These are phyloP conservation scores for Leishmania aethiopica DNA, from an alignment of 208 protist species.

Conservation along the genomic window DNA sequence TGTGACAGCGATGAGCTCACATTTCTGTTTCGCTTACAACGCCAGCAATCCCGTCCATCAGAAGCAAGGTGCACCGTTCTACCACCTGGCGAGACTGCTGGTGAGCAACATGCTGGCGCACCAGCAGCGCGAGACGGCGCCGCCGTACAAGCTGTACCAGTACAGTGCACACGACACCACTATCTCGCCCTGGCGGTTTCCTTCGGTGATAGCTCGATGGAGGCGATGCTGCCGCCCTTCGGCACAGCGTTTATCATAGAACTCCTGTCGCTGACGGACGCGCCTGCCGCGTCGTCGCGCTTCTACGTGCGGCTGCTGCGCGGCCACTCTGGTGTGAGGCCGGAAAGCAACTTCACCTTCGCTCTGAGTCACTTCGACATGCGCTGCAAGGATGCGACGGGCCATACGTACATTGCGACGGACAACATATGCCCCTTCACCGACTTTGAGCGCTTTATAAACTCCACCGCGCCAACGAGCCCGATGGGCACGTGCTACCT, in stretches of 20 bases:
- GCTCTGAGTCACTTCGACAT: conserved; percentile 36
- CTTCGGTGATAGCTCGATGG: conserved; percentile 42
- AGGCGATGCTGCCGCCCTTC: conserved; percentile 68
- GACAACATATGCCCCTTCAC: conserved; percentile 56
- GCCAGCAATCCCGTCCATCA: conserved; percentile 34
- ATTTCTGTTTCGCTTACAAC: conserved; percentile 55
- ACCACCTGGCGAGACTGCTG: conserved; percentile 47
- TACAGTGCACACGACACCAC: conserved; percentile 84
- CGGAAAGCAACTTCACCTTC: conserved; percentile 43
- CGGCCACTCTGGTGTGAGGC: conserved; percentile 51
- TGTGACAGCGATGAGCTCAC: conserved; percentile 27
- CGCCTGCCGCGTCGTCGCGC: background rate
- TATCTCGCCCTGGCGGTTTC: conserved; percentile 53
- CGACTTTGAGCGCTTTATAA: conserved; percentile 60
- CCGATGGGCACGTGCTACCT: conserved; percentile 64
- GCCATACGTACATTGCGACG: conserved; percentile 33
- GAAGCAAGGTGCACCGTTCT: conserved; percentile 57
- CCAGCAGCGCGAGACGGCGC: conserved; percentile 20
- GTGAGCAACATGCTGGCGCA: conserved; percentile 45
- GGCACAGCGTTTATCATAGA: conserved; percentile 60
- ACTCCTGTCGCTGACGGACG: conserved; percentile 35
- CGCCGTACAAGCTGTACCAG: conserved; percentile 54
- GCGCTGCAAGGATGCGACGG: conserved; percentile 48
- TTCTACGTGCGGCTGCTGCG: conserved; percentile 55
- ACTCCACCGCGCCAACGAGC: conserved; percentile 47